phyloP scores from a whole-genome alignment of 2,329 filamentous ascomycete genomes.

The Sporothrix sp. region DNA sequence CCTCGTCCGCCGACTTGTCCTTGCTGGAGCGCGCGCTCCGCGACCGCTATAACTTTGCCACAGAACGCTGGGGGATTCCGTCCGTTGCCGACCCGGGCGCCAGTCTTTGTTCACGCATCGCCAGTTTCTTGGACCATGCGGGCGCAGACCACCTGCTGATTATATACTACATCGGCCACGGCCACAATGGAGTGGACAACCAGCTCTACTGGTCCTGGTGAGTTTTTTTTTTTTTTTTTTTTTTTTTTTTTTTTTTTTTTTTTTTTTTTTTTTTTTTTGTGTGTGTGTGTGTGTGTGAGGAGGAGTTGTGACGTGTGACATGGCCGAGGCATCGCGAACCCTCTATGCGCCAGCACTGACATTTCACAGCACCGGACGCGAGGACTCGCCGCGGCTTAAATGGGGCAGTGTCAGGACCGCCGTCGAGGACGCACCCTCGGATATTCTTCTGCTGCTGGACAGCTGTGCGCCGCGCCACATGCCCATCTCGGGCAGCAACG shows the following conservation, averaged over 20 bases:
- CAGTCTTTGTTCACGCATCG: slow-evolving; percentile 52
- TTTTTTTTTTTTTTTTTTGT: too few species aligned
- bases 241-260: too few species aligned
- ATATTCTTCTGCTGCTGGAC: slow-evolving; percentile 53
- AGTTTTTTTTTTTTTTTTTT: slow-evolving; percentile 28
- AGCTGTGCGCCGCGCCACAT: slow-evolving; percentile 48
- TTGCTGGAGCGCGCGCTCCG: slow-evolving; percentile 48
- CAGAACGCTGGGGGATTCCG: slow-evolving; percentile 52
- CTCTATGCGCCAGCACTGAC: too few species aligned
- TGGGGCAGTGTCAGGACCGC: slow-evolving; percentile 55
- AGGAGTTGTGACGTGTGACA: too few species aligned
- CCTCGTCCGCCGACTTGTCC: slow-evolving; percentile 42
- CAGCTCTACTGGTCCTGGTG: slow-evolving; percentile 60
- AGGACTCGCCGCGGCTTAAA: slow-evolving; percentile 51
- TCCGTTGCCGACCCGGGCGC: slow-evolving; percentile 48
- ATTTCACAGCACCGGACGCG: slow-evolving; percentile 44
- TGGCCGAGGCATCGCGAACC: neutral
- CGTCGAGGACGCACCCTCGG: slow-evolving; percentile 52
- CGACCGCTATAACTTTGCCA: slow-evolving; percentile 51
- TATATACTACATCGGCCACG: slow-evolving; percentile 55
- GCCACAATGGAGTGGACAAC: slow-evolving; percentile 47
- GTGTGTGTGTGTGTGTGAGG: too few species aligned
- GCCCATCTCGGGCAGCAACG: slow-evolving; percentile 40
- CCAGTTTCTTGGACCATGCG: slow-evolving; percentile 49
- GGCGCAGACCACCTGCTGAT: slow-evolving; percentile 51